Conservation (phyloP, 2,329 filamentous ascomycete species). For the Venturia oleaginea region DNA sequence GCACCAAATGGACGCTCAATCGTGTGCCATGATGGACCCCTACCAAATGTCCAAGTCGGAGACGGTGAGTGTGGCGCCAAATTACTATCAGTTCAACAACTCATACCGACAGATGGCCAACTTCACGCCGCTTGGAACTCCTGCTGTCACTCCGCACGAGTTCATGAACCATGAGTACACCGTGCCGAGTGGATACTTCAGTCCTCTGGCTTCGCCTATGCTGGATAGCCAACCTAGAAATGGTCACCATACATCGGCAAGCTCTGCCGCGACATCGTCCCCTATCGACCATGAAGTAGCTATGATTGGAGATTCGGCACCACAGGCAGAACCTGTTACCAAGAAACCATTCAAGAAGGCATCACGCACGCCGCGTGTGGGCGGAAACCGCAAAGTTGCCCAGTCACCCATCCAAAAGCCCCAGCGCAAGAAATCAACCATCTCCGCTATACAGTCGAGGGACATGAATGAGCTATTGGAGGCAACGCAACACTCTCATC, state of each 20-base stretch:
- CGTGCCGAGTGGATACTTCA: conserved; percentile 67
- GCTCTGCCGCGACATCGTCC: conserved; percentile 38
- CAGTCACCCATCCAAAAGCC: conserved; percentile 68
- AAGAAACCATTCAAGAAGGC: conserved; percentile 37
- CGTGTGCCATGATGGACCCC: conserved; percentile 56
- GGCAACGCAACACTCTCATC: conserved; percentile 20
- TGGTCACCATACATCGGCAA: conserved; percentile 45
- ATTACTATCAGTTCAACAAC: neutral
- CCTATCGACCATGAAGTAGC: conserved; percentile 39
- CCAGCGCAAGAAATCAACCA: conserved; percentile 32
- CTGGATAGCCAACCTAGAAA: conserved; percentile 39
- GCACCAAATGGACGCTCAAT: conserved; percentile 44
- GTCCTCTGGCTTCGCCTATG: conserved; percentile 71
- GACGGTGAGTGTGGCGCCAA: conserved; percentile 11
- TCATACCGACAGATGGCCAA: conserved; percentile 9
- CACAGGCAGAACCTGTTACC: conserved; percentile 22
- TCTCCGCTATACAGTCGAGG: conserved; percentile 37
- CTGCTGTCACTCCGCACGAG: conserved; percentile 68
- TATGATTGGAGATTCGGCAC: conserved; percentile 24
- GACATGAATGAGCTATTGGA: conserved; percentile 34
- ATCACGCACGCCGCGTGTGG: conserved; percentile 37
- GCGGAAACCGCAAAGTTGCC: conserved; percentile 43
- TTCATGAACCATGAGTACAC: conserved; percentile 54
- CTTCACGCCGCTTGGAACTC: conserved; percentile 14
- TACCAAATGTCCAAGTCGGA: conserved; percentile 62